Conservation (phyloP, 2,329 filamentous ascomycete genomes). For the Ophiocordyceps sinensis region DNA sequence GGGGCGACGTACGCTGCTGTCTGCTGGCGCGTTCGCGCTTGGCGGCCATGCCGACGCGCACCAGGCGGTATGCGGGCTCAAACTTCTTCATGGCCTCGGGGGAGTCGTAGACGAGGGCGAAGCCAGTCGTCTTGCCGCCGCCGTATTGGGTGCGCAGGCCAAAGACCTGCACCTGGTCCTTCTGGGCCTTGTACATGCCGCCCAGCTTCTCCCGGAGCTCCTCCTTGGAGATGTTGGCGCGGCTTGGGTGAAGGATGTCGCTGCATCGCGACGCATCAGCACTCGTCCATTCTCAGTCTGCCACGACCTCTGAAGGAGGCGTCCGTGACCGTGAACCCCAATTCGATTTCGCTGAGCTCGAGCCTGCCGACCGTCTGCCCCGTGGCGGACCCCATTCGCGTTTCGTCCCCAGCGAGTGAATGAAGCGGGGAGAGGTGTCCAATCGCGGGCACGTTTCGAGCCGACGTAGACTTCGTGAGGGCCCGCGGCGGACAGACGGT, state of each 20-base stretch:
- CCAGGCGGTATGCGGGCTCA: conserved; percentile 93
- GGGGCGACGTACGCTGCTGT: conserved; percentile 81
- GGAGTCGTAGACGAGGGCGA: conserved; percentile 97
- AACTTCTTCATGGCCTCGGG: conserved; percentile 99
- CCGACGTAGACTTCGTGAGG: too few relatives aligned
- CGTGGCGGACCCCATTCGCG: too few relatives aligned
- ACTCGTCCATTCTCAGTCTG: conserved; percentile 1
- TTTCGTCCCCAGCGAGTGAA: too few relatives aligned
- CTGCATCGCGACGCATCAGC: conserved; percentile 31
- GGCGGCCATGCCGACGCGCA: conserved; percentile 79
- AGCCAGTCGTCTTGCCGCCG: conserved; percentile 99
- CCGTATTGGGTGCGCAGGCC: conserved; percentile 97
- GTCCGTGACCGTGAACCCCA: too few relatives aligned
- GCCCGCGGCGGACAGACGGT: not conserved
- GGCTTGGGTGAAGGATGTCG: conserved; percentile 98
- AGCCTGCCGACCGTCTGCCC: too few relatives aligned
- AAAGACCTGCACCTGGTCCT: conserved; percentile 96
- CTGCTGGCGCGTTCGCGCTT: conserved; percentile 97
- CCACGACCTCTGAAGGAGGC: not conserved
- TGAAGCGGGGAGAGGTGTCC: too few relatives aligned
- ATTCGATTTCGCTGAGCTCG: too few relatives aligned
- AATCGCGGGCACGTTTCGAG: too few relatives aligned
- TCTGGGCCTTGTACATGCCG: conserved; percentile 93
- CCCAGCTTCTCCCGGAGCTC: conserved; percentile 93
- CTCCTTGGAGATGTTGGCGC: conserved; percentile 97